A percentile compares a stretch with the other conserved stretches of the same genome.
phyloP scores from a whole-genome alignment of 805 yeast species.

The Pichia pseudocactophila region DNA sequence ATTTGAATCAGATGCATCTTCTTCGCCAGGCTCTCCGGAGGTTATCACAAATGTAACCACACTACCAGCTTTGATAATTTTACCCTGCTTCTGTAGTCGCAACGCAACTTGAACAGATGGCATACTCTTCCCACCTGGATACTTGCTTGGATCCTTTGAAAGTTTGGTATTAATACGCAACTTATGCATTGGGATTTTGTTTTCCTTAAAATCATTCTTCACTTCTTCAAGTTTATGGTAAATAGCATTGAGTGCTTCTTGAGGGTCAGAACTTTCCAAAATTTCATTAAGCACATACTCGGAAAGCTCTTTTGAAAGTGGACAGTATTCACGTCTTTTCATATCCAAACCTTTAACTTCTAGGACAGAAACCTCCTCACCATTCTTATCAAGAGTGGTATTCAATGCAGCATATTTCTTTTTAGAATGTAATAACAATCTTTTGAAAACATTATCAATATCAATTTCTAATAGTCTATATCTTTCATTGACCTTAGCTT shows the following conservation, averaged over 20 bases:
- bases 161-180: slow-evolving; percentile 78
- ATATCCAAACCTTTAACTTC: slow-evolving; percentile 96
- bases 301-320: slow-evolving; percentile 82
- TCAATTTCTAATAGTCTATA: slow-evolving; percentile 86
- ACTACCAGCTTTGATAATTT: slow-evolving; percentile 78
- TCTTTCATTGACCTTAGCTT: slow-evolving; percentile 76
- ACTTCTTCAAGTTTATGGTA: slow-evolving; percentile 63
- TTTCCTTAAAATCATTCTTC: slow-evolving; percentile 45
- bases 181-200: slow-evolving; percentile 56
- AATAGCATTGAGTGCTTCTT: slow-evolving; percentile 61
- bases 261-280: slow-evolving; percentile 66
- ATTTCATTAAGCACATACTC: slow-evolving; percentile 63
- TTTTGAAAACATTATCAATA: slow-evolving; percentile 85
- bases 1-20: slow-evolving; percentile 19
- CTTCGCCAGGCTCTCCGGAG: slow-evolving; percentile 4
- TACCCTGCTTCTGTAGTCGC: slow-evolving; percentile 72
- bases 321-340: slow-evolving; percentile 95
- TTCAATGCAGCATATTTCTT: slow-evolving; percentile 95
- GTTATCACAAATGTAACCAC: slow-evolving; percentile 85
- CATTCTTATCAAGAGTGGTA: slow-evolving; percentile 35
- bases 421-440: slow-evolving; percentile 81
- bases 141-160: slow-evolving; percentile 80
- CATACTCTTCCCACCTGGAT: slow-evolving; percentile 78
- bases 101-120: slow-evolving; percentile 84
- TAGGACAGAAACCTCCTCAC: slow-evolving; percentile 48